Percentiles rank a stretch among this genome's conserved stretches.
phyloP scores from a whole-genome alignment of 2,329 filamentous ascomycete genomes.

The Sclerotinia glacialis region DNA sequence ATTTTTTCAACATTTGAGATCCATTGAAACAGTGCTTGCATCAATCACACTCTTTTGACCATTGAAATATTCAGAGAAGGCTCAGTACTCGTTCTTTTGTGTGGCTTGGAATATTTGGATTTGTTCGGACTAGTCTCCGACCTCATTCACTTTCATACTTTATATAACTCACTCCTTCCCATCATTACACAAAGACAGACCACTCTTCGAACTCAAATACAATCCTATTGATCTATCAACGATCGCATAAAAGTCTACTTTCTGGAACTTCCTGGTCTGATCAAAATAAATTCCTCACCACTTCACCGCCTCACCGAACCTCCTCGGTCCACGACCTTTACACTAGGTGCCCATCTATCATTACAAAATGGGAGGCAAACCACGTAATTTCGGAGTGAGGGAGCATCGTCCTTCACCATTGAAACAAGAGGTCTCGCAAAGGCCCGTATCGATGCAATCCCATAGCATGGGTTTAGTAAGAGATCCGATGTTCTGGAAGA shows the following conservation, averaged over 20 bases:
- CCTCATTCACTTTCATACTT: not conserved
- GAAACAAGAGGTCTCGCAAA: constrained; percentile 32
- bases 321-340: not conserved
- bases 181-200: not conserved
- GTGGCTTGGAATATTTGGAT: constrained; percentile 8
- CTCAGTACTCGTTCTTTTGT: not conserved
- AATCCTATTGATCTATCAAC: not conserved
- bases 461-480: constrained; percentile 33
- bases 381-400: constrained; percentile 27
- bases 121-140: not conserved
- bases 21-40: not conserved
- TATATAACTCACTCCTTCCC: not conserved
- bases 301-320: not conserved
- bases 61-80: not conserved
- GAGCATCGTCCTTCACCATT: constrained; percentile 37
- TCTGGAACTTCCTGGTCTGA: not conserved
- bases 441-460: constrained; percentile 20
- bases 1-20: not conserved
- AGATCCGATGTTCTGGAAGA: constrained; percentile 40
- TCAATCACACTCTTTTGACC: not conserved
- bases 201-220: not conserved
- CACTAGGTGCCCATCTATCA: not conserved
- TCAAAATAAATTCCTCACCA: not conserved
- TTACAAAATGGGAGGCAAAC: constrained; percentile 29
- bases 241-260: not conserved